Percentiles rank a stretch among this genome's conserved stretches.
Evolutionary conservation across 1,139 yeast species (phyloP).

Genomic region (Magnusiomyces paraingens): DNA sequence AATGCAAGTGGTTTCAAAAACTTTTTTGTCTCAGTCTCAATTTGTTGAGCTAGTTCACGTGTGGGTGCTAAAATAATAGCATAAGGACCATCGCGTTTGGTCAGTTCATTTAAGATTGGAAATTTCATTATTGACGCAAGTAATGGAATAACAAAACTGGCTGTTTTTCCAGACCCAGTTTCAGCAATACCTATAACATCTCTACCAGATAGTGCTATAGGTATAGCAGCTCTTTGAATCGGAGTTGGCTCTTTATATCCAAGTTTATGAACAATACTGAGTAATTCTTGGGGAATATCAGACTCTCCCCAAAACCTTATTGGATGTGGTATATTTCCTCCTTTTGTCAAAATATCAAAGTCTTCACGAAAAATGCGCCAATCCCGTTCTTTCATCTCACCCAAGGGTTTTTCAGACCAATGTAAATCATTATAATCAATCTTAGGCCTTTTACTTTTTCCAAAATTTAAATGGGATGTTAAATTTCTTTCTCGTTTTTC

Average conservation of each 20-base stretch:
- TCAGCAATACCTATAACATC: slow-evolving; percentile 91
- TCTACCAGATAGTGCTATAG: slow-evolving; percentile 51
- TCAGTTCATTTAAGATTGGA: slow-evolving; percentile 37
- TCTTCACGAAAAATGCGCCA: slow-evolving; percentile 89
- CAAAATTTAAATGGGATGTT: neutral
- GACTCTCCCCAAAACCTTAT: slow-evolving; percentile 70
- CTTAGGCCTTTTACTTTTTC: slow-evolving; percentile 5
- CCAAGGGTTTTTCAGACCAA: slow-evolving; percentile 64
- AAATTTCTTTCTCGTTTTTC: slow-evolving; percentile 16
- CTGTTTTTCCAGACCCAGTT: slow-evolving; percentile 94
- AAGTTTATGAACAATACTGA: slow-evolving; percentile 37
- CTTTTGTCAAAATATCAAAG: slow-evolving; percentile 56
- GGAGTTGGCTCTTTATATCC: slow-evolving; percentile 71
- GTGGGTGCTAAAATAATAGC: slow-evolving; percentile 81
- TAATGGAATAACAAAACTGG: slow-evolving; percentile 74
- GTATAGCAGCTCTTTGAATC: slow-evolving; percentile 83
- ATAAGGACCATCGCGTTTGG: slow-evolving; percentile 52
- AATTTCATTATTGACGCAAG: slow-evolving; percentile 49
- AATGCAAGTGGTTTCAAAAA: slow-evolving; percentile 43
- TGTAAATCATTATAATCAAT: slow-evolving; percentile 38
- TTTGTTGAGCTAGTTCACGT: slow-evolving; percentile 87
- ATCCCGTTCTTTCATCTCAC: slow-evolving; percentile 70
- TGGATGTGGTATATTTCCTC: slow-evolving; percentile 50
- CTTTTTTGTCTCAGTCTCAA: slow-evolving; percentile 56
- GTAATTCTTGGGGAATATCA: slow-evolving; percentile 41